Evolutionary conservation across 257 asterid genomes (phyloP), one percentile per base, ranked within the genome.

Genomic region (Voacanga thouarsii): DNA sequence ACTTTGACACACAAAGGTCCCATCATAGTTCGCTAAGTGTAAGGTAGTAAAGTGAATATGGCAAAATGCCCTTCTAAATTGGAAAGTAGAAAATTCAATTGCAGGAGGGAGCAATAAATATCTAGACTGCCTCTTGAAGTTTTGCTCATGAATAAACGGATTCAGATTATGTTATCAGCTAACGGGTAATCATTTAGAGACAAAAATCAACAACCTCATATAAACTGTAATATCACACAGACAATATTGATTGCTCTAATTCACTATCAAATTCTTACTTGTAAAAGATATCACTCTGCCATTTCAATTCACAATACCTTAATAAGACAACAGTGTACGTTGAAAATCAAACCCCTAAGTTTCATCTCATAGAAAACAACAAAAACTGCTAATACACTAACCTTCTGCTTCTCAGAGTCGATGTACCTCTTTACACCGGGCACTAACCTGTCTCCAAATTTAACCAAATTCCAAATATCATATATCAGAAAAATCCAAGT

Each of bases 351-450:
- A 47, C 28, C 28, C 23, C 21, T 18, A 28, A 75, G 9, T 43
- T 64, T 66, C 67, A 61, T 60, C 44, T 69, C 33, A n/a, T 19
- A 56, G 6, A 73, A 43, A 64, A 67, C 24, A 72, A 43, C 51
- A 64, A 12, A 26, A 18, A 15, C 6, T 39, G 16, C 19, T 59
- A 69, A 30, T 14, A 50, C 65, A 44, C 80, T n/a, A 1, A 91
- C 99, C 97, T 93, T 93, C 69, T 89, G 96, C 77, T 93, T 95
- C 83, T 95, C 94, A 53, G 92, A 88, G 79, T 93, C 97, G 8
- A 95, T 90, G 77, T 91, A 92, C 75, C 79, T 88, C 71, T 85
- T 79, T 68, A 93, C 96, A 74, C 97, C 97, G 53, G 99, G 99
- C 74, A 93, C 88, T 89, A 89, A 77, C 92, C 99, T 95, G 80